These are phyloP conservation scores for Candida tunisiensis DNA, from an alignment of 1,139 yeast genomes.

Conservation along the genomic window DNA sequence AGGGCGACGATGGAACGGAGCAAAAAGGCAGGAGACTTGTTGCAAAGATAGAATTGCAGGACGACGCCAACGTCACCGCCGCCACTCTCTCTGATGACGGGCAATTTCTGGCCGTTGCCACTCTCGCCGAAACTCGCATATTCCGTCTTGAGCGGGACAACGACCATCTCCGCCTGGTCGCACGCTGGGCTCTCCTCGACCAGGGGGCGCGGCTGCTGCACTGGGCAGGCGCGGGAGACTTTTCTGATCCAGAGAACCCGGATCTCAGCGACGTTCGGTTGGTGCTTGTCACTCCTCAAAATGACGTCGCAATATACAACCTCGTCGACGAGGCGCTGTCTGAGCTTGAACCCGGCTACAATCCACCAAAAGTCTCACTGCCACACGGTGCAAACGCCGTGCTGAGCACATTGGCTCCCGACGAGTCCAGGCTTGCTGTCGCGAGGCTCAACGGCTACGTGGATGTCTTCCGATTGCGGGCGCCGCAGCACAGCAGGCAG, in stretches of 20 bases:
- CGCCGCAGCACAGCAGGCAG: no score
- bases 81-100: constrained; percentile 59
- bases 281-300: constrained; percentile 45
- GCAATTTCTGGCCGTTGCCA: constrained; percentile 50
- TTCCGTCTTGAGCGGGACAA: constrained; percentile 33
- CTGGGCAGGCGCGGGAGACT: no score
- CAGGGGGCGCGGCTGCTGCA: no score
- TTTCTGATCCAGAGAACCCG: no score
- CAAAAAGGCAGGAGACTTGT: constrained; percentile 32
- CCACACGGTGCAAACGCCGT: no score
- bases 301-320: constrained; percentile 38
- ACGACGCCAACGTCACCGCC: constrained; percentile 65
- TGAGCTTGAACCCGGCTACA: constrained; percentile 24
- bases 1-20: constrained; percentile 13
- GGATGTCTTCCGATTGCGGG: constrained; percentile 29
- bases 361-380: constrained; percentile 5
- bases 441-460: constrained; percentile 6
- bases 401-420: no score
- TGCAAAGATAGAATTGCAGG: constrained; percentile 48
- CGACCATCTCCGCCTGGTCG: constrained; percentile 1
- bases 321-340: constrained; percentile 14
- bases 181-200: no score
- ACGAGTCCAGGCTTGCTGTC: constrained; percentile 5
- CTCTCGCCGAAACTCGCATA: constrained; percentile 50
- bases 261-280: constrained; percentile 27